phyloP scores from a whole-genome alignment of 768 basidiomycete genomes.

The Mycena haematopus region DNA sequence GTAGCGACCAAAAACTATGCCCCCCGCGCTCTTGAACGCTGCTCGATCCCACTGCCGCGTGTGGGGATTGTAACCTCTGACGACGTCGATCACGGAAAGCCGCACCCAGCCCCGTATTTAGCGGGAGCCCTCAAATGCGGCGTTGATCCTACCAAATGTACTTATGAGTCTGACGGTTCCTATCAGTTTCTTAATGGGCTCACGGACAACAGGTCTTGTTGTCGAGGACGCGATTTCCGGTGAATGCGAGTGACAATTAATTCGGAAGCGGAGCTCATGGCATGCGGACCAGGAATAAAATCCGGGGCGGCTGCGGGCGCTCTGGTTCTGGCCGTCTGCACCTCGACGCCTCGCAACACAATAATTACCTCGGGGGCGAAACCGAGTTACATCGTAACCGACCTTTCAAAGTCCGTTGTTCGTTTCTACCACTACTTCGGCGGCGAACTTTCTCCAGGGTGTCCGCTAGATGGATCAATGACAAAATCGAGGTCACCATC shows the following conservation, averaged over 20 bases:
- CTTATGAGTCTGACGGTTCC: conserved; percentile 40
- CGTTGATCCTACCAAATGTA: conserved; percentile 63
- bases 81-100: conserved; percentile 78
- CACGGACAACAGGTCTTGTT: conserved; percentile 80
- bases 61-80: conserved; percentile 76
- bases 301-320: conserved; percentile 65
- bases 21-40: conserved; percentile 66
- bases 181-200: no score
- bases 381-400: conserved; percentile 71
- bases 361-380: conserved; percentile 59
- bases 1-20: conserved; percentile 80
- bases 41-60: conserved; percentile 63
- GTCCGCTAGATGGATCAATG: conserved; percentile 50
- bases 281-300: conserved; percentile 16
- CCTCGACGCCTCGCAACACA: conserved; percentile 67
- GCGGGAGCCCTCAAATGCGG: conserved; percentile 69
- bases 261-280: not conserved
- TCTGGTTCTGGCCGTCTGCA: conserved; percentile 81
- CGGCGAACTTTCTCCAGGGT: conserved; percentile 43
- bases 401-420: conserved; percentile 67
- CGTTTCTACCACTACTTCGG: not conserved
- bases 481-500: conserved; percentile 54
- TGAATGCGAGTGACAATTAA: conserved; percentile 53
- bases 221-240: conserved; percentile 92
- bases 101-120: conserved; percentile 88